Evolutionary conservation across 2,329 filamentous ascomycete genomes (phyloP).

Genomic region (Zymoseptoria crescenta): DNA sequence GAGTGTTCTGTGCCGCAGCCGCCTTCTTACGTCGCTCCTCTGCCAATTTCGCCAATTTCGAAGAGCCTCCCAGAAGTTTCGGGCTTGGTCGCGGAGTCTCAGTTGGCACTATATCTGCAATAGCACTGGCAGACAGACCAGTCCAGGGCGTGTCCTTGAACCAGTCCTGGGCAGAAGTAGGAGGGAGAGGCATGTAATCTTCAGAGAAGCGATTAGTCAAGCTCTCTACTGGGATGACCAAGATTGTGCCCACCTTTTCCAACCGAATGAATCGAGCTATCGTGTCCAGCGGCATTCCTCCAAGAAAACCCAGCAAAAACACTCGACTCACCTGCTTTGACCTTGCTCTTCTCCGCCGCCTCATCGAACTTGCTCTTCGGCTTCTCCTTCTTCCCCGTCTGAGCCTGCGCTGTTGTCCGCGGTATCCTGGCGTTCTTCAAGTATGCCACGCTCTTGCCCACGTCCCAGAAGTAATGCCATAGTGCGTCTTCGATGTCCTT

Average conservation of each 20-base stretch:
- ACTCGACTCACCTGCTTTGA: conserved; percentile 39
- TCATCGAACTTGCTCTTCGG: conserved; percentile 39
- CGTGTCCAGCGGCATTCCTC: background rate
- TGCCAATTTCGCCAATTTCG: conserved; percentile 84
- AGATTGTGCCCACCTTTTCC: conserved; percentile 1
- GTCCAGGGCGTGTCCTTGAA: conserved; percentile 86
- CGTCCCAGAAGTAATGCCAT: conserved; percentile 94
- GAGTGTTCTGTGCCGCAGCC: conserved; percentile 33
- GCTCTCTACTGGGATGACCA: conserved; percentile 2
- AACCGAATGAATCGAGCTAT: background rate
- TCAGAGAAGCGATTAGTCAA: conserved; percentile 18
- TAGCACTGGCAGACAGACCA: conserved; percentile 57
- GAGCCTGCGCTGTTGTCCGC: conserved; percentile 18
- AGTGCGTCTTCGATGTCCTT: conserved; percentile 79
- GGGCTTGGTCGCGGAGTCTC: conserved; percentile 48
- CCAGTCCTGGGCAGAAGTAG: conserved; percentile 49
- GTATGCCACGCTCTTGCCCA: conserved; percentile 75
- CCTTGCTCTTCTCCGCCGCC: conserved; percentile 36
- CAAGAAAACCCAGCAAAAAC: conserved; percentile 1
- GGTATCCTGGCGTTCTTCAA: conserved; percentile 46
- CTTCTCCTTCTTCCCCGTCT: conserved; percentile 34
- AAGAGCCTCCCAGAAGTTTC: conserved; percentile 74
- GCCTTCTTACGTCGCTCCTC: conserved; percentile 79
- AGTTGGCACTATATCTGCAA: conserved; percentile 52
- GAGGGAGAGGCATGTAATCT: conserved; percentile 8